Base-by-base conservation (phyloP, 2,329 filamentous ascomycete genomes). In the Madurella fahalii region DNA sequence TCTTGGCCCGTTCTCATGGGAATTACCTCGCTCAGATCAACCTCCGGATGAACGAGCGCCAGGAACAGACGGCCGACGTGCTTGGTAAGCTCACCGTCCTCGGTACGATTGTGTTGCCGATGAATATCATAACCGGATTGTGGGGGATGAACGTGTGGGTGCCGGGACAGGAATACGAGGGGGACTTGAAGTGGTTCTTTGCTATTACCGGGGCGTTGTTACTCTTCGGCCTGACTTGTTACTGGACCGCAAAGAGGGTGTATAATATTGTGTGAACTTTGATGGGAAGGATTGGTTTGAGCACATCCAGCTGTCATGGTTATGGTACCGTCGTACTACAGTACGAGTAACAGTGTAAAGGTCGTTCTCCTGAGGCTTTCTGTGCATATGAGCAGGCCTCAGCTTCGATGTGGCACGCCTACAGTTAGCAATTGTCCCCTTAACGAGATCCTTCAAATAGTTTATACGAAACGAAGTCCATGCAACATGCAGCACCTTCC, bases 1-100 rank as follows among this genome's bases (percentile, higher is more conserved):
- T 99, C 47, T 80, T 99, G 30, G 90, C 90, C 46, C 84, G 94
- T 54, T 92, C 92, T 12, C 94, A 99, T 67, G 89, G 85, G 67
- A 99, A 97, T 69, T 99, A 99, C 69, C 87, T 99, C n/a, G 94
- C 94, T 0, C 94, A 99, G 70, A 96, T 99, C 74, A 97, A 96
- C 72, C 96, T 97, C 65, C 85, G 91, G 66, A 97, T 97, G 93
- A 96, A 96, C 71, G 93, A 97, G 76, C 86, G 94, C 45, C 90
- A 95, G 69, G 93, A 99, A 71, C 86, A 95, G 74, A 99, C 94
- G 1, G 90, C 91, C 40, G 93, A 99, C 68, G 91, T 96, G 1
- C 81, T 99, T 12, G 92, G 92, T 60, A 96, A 94, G 71, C 81
- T 99, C 57, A 97, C 94, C 0, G 94, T 99, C 1, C 79, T 99